A percentile compares a stretch with the other conserved stretches of the same genome.
Conservation (phyloP, 1,284 basidiomycete species). For the Naganishia albida region DNA sequence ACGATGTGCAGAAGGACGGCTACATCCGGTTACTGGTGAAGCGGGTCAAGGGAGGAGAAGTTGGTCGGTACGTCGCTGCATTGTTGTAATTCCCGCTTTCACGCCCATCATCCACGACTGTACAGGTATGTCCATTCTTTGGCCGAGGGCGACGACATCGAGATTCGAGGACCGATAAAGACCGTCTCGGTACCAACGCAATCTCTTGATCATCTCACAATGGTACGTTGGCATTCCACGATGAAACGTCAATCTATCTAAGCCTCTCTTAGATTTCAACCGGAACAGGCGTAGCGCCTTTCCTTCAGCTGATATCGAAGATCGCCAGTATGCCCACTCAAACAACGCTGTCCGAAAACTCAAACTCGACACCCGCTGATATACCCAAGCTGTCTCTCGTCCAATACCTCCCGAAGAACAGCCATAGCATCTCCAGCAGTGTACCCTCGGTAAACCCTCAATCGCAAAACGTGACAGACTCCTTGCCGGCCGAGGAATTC, state of each 20-base stretch:
- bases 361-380: not conserved
- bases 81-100: not conserved
- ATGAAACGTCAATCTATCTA: not conserved
- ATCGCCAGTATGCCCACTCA: slow-evolving; percentile 30
- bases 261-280: slow-evolving; percentile 44
- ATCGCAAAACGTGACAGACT: slow-evolving; percentile 2
- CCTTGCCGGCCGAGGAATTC: slow-evolving; percentile 15
- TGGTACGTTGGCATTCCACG: slow-evolving; percentile 41
- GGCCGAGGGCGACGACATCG: slow-evolving; percentile 42
- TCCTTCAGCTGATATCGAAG: slow-evolving; percentile 51
- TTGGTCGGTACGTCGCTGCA: slow-evolving; percentile 46
- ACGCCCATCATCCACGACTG: not conserved
- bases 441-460: not conserved
- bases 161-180: slow-evolving; percentile 49
- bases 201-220: slow-evolving; percentile 46
- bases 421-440: not conserved
- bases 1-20: slow-evolving; percentile 44
- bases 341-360: slow-evolving; percentile 1
- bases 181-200: slow-evolving; percentile 44
- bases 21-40: slow-evolving; percentile 49
- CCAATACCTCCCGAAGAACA: slow-evolving; percentile 38
- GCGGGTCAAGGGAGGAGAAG: slow-evolving; percentile 51
- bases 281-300: slow-evolving; percentile 52
- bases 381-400: slow-evolving; percentile 38
- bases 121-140: slow-evolving; percentile 46